These are phyloP conservation scores for Stagonosporopsis tanaceti DNA, from an alignment of 2,329 filamentous ascomycete genomes.

Conservation along the genomic window DNA sequence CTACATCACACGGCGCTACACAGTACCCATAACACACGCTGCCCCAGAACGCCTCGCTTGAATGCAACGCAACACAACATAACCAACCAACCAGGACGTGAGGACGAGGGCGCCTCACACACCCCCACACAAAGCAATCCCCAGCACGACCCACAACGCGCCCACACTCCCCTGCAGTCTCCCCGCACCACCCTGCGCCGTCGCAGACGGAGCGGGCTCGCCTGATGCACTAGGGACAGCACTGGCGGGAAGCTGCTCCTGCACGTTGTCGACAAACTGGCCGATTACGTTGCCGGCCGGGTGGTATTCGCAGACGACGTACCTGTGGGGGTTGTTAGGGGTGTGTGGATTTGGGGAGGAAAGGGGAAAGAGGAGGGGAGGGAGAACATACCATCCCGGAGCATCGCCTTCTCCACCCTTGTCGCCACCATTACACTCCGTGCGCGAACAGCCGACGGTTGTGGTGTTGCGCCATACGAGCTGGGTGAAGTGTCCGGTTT, in stretches of 20 bases:
- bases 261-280: slow-evolving; percentile 46
- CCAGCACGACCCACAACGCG: neutral
- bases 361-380: neutral
- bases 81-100: no score
- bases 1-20: no score
- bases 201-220: neutral
- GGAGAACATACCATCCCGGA: slow-evolving; percentile 28
- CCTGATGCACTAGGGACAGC: slow-evolving; percentile 1
- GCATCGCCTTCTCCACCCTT: slow-evolving; percentile 24
- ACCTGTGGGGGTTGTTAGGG: neutral
- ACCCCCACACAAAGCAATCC: neutral
- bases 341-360: neutral
- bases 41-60: no score
- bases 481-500: slow-evolving; percentile 41
- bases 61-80: no score
- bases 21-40: no score
- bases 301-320: slow-evolving; percentile 50
- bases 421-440: slow-evolving; percentile 22
- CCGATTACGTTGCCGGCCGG: slow-evolving; percentile 50
- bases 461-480: slow-evolving; percentile 38
- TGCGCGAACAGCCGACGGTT: slow-evolving; percentile 34
- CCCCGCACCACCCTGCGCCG: neutral
- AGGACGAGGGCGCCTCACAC: neutral
- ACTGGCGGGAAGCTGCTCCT: slow-evolving; percentile 14
- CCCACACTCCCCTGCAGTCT: neutral